Evolutionary conservation across 192 early-diverging fungal species (phyloP), one percentile per base, ranked within the genome.

Genomic region (Kappamyces sp.): DNA sequence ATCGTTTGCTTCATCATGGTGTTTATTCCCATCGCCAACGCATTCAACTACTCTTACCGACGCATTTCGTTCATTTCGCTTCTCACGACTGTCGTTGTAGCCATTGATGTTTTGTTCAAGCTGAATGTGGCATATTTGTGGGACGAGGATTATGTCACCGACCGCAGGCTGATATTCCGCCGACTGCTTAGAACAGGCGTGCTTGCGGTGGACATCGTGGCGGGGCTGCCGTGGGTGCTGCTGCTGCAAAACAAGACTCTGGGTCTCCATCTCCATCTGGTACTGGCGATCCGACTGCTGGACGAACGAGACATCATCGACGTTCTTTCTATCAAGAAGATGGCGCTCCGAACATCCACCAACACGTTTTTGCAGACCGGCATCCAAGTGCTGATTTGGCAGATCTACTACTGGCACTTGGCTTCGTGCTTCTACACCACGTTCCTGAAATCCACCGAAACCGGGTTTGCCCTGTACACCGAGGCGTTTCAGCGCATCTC

Each of bases 71-170:
- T 49, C 47, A 8, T 49, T 7, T 32, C 0, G 0, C 30, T 5
- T 11, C 5, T 32, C 47, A n/a, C 4, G 30, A 7, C 11, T 49
- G 8, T 49, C 47, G 34, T 32, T 7, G 4, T 49, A 49, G 1
- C 34, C 47, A 49, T 32, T 49, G 34, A 49, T 33, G 34, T 49
- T 49, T 11, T 49, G 34, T 49, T 33, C 7, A 49, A 49, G 30
- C 7, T 49, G 5, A 29, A 29, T 32, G 30, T 32, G 11, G 47
- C 47, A 49, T 8, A 32, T 49, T 32, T 7, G 4, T 5, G 7
- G 30, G 5, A 6, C 8, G 47, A 32, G 34, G 5, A 32, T 11
- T 7, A 8, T 1, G 34, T 11, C 34, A 45, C 5, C 7, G 47
- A 49, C 34, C 7, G 30, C 34, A 49, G 34, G 8, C 47, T 49